phyloP scores from a whole-genome alignment of 2,329 filamentous ascomycete genomes.

The Clonostachys solani region DNA sequence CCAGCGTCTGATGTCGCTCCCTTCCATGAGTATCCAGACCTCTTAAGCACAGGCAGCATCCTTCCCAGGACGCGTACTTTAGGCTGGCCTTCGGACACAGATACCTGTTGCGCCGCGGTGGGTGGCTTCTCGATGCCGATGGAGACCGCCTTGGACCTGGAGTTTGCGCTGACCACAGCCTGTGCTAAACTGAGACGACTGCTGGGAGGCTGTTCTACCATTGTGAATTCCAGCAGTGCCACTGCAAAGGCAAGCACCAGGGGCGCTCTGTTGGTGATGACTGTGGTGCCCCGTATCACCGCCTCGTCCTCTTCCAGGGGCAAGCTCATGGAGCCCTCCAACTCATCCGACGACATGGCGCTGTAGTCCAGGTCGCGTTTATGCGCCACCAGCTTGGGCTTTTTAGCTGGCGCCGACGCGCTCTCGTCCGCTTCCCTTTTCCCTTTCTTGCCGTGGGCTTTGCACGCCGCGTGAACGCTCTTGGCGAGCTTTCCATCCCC shows the following conservation, averaged over 20 bases:
- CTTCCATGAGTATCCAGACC: conserved; percentile 62
- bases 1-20: conserved; percentile 4
- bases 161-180: conserved; percentile 79
- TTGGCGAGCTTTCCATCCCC: conserved; percentile 44
- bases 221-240: conserved; percentile 70
- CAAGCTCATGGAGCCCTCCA: conserved; percentile 59
- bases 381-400: conserved; percentile 22
- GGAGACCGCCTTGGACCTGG: conserved; percentile 69
- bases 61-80: conserved; percentile 68
- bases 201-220: conserved; percentile 82
- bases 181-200: conserved; percentile 79
- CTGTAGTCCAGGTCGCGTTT: conserved; percentile 28
- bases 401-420: conserved; percentile 16
- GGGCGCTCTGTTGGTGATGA: conserved; percentile 78
- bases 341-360: conserved; percentile 46
- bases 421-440: conserved; percentile 20
- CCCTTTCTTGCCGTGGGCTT: conserved; percentile 40
- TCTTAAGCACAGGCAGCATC: conserved; percentile 70
- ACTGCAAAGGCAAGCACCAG: conserved; percentile 78
- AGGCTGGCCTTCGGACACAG: conserved; percentile 71
- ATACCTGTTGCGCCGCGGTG: conserved; percentile 62
- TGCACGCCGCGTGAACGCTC: conserved; percentile 49
- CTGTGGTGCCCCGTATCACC: conserved; percentile 47
- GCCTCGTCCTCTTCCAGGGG: conserved; percentile 55
- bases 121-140: conserved; percentile 66